Percentiles rank a stretch among this genome's conserved stretches.
Evolutionary conservation across 2,329 filamentous ascomycete genomes (phyloP).

Genomic region (Botrytis hyacinthi): DNA sequence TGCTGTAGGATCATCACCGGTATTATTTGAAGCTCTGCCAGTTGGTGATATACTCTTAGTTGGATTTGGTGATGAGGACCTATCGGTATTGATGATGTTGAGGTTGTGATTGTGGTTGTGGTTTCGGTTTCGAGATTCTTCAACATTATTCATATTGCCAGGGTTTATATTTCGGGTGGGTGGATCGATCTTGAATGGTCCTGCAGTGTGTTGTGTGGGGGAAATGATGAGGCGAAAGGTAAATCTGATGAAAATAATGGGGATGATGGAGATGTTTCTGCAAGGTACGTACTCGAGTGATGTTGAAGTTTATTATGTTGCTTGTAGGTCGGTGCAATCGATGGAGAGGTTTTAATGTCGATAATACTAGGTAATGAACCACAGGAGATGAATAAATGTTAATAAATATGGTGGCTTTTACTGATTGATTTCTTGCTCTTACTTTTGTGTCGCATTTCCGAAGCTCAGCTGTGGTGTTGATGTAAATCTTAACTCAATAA

Average conservation of each 20-base stretch:
- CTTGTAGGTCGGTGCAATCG: neutral
- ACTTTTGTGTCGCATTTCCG: neutral
- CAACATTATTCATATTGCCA: conserved; percentile 19
- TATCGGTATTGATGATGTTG: neutral
- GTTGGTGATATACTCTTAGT: conserved; percentile 17
- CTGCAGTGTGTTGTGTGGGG: neutral
- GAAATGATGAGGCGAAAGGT: conserved; percentile 2
- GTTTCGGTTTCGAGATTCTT: conserved; percentile 11
- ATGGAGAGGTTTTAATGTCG: neutral
- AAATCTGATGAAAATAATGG: neutral
- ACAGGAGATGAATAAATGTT: neutral
- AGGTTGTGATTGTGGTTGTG: conserved; percentile 14
- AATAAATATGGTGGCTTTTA: neutral
- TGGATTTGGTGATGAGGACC: conserved; percentile 8
- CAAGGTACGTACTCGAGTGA: conserved; percentile 8
- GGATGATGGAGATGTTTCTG: neutral
- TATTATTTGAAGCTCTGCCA: conserved; percentile 19
- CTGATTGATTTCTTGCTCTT: neutral
- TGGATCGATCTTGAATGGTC: conserved; percentile 4
- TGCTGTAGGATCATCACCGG: conserved; percentile 28
- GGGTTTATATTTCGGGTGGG: neutral
- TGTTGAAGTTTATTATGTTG: neutral
- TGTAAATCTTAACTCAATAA: neutral
- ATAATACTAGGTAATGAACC: neutral
- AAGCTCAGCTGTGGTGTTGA: neutral